Evolutionary conservation across 805 yeast species (phyloP).

Genomic region (Candida tibetensis): DNA sequence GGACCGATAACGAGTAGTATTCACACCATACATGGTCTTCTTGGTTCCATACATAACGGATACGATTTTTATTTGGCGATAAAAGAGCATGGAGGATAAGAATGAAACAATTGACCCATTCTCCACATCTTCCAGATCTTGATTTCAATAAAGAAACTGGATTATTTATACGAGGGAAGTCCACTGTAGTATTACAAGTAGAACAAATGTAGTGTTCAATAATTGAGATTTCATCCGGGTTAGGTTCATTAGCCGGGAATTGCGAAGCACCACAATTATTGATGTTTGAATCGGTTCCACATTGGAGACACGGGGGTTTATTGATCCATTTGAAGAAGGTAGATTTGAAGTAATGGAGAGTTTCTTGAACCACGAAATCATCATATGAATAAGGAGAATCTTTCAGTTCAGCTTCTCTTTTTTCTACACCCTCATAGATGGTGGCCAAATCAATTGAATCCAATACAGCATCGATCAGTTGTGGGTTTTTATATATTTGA

Average conservation of each 20-base stretch:
- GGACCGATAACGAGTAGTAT: conserved; percentile 57
- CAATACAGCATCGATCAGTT: conserved; percentile 49
- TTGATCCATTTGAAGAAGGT: conserved; percentile 85
- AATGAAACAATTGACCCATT: conserved; percentile 87
- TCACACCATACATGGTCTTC: conserved; percentile 99
- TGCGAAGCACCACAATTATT: conserved; percentile 29
- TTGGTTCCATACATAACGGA: conserved; percentile 76
- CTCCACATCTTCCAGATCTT: conserved; percentile 86
- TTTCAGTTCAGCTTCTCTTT: conserved; percentile 27
- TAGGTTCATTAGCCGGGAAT: conserved; percentile 32
- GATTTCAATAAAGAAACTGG: conserved; percentile 60
- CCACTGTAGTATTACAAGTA: conserved; percentile 42
- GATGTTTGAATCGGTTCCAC: conserved; percentile 45
- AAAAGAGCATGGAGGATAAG: conserved; percentile 64
- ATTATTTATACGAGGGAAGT: conserved; percentile 78
- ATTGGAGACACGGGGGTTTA: conserved; percentile 56
- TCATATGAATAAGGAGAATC: conserved; percentile 25
- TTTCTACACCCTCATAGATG: conserved; percentile 62
- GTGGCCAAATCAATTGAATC: conserved; percentile 59
- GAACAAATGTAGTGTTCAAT: conserved; percentile 67
- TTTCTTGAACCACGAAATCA: conserved; percentile 33
- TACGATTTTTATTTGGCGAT: conserved; percentile 28
- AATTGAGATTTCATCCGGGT: conserved; percentile 45
- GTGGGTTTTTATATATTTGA: conserved; percentile 11
- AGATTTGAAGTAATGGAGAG: conserved; percentile 54